Percentiles rank a stretch among this genome's conserved stretches.
phyloP scores from a whole-genome alignment of 2,329 filamentous ascomycete genomes.

The Neofusicoccum sp. region DNA sequence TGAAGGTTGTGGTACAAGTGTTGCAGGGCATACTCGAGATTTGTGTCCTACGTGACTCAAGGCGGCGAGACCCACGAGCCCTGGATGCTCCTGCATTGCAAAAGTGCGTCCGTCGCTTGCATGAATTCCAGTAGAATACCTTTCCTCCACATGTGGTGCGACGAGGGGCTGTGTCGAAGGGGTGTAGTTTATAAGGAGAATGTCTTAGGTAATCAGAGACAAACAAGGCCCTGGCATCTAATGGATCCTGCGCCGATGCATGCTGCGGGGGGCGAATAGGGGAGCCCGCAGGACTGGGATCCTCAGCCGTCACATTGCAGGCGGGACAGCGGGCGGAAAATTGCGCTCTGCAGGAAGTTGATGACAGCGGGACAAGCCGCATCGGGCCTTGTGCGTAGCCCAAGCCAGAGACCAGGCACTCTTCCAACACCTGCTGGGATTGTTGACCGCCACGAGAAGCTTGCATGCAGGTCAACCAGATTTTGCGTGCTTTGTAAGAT shows the following conservation, averaged over 20 bases:
- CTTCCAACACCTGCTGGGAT: neutral
- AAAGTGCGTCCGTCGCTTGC: too few relatives aligned
- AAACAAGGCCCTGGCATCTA: neutral
- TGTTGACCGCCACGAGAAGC: neutral
- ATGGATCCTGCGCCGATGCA: neutral
- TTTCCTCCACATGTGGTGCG: too few relatives aligned
- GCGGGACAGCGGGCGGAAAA: conserved; percentile 6
- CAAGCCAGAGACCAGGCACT: neutral
- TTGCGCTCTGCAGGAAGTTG: conserved; percentile 16
- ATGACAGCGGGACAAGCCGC: neutral
- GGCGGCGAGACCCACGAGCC: too few relatives aligned
- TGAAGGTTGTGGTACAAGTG: too few relatives aligned
- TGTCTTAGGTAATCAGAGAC: too few relatives aligned
- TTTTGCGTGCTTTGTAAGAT: neutral
- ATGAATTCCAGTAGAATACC: too few relatives aligned
- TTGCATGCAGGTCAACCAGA: neutral
- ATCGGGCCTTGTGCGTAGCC: conserved; percentile 2
- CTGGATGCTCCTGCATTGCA: too few relatives aligned
- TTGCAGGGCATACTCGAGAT: too few relatives aligned
- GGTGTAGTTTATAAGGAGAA: neutral
- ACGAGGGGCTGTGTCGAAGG: too few relatives aligned
- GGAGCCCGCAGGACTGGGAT: neutral
- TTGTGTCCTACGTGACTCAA: too few relatives aligned
- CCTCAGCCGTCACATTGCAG: conserved; percentile 5
- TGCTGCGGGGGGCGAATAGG: neutral